Evolutionary conservation across 148 eudicot species (phyloP), one percentile per base, ranked within the genome.

Genomic region (Rhododendron ferrugineum): DNA sequence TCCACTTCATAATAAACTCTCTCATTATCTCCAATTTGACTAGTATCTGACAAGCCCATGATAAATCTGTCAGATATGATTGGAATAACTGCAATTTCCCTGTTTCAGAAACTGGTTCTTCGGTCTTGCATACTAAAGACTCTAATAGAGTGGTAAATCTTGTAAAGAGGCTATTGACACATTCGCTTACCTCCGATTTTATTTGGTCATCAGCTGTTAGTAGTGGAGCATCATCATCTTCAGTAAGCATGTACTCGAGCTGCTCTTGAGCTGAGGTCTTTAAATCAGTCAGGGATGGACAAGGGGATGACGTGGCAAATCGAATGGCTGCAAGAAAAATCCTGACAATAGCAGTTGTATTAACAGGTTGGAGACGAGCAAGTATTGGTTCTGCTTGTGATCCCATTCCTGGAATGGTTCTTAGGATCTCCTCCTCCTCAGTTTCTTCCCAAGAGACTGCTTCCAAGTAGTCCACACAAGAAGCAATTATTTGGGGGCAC

Each of bases 361-460:
- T 90, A 42, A 94, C 98, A 5, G 99, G 98, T 89, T 94, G 94
- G 78, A 96, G 94, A 68, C 98, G 95, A 37, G 95, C 91, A 77
- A 96, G 92, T 85, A 96, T 84, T 0, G 88, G 88, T 78, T 91
- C 92, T 28, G 91, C 92, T 85, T 68, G 81, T 80, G 91, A 84
- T 74, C 98, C 99, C 93, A 96, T 85, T 58, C 86, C 32, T 1
- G 99, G 98, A 76, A 94, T 90, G 11, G 86, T 87, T 86, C 84
- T 90, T 66, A 96, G 56, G 52, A 96, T 95, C 84, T 95, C 96
- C 83, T 96, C 99, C 88, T 96, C 98, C 83, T 95, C 98, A 1
- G 92, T 83, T 81, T 97, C 99, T 87, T 95, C 98, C 98, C 99
- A 95, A 54, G 95, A 98, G 72, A 94, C 91, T 32, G 98, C 96